These are phyloP conservation scores for Polygonum aviculare DNA, from an alignment of 148 eudicot species.

Conservation along the genomic window DNA sequence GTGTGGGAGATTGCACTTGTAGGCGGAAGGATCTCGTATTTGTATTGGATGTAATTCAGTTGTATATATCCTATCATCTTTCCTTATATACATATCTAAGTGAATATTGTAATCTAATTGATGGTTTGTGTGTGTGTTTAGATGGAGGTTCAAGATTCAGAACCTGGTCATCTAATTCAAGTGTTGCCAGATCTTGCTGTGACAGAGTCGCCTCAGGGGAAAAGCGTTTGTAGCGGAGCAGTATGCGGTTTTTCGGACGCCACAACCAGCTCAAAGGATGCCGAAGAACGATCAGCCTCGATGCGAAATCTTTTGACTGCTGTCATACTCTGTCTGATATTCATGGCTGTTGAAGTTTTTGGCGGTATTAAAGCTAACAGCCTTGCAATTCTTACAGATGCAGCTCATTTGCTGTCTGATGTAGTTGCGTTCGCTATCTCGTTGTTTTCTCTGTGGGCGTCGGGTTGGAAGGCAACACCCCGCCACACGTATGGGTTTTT, in stretches of 20 bases:
- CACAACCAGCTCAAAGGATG: constrained; percentile 30
- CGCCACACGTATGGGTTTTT: constrained; percentile 59
- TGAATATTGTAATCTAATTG: not conserved
- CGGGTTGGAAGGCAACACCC: constrained; percentile 62
- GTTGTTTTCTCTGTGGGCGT: constrained; percentile 50
- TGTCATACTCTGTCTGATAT: constrained; percentile 33
- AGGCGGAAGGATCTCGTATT: not conserved
- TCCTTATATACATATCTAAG: not conserved
- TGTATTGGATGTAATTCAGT: not conserved
- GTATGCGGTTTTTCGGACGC: constrained; percentile 54
- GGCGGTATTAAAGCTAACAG: constrained; percentile 59
- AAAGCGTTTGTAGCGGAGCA: constrained; percentile 37
- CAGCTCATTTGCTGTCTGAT: constrained; percentile 52
- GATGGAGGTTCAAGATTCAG: constrained; percentile 33
- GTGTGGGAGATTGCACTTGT: not conserved
- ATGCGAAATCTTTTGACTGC: constrained; percentile 49
- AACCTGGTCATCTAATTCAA: constrained; percentile 28
- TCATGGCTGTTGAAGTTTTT: constrained; percentile 46
- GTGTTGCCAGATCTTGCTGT: constrained; percentile 20
- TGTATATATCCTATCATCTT: not conserved
- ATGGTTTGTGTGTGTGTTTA: not conserved
- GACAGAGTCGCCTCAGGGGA: constrained; percentile 16
- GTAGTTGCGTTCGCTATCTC: constrained; percentile 67
- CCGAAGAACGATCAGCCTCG: constrained; percentile 41
- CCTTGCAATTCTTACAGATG: constrained; percentile 53